phyloP scores from a whole-genome alignment of 805 yeast genomes.

The Candida arabinofermentans region DNA sequence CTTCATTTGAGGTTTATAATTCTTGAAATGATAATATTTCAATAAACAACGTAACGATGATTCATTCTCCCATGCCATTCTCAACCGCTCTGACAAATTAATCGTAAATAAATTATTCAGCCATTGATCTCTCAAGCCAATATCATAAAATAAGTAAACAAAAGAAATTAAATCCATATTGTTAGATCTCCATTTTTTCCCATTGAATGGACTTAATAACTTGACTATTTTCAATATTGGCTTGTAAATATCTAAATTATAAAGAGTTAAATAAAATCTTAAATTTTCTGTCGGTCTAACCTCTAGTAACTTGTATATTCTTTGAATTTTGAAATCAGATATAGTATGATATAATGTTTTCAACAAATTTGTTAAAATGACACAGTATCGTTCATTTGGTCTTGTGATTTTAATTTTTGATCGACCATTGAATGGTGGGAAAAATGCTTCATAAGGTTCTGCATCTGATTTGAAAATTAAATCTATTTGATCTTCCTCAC shows the following conservation, averaged over 20 bases:
- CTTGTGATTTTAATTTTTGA: constrained; percentile 16
- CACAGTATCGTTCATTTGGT: constrained; percentile 40
- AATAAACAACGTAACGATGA: constrained; percentile 73
- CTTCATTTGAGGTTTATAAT: constrained; percentile 50
- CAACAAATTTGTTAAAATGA: constrained; percentile 48
- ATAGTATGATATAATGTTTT: constrained; percentile 54
- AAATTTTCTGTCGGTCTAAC: constrained; percentile 60
- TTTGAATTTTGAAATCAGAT: constrained; percentile 61
- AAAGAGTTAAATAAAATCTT: constrained; percentile 54
- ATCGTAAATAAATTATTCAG: constrained; percentile 74
- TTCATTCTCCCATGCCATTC: constrained; percentile 80
- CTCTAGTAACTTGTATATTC: constrained; percentile 62
- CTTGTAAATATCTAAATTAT: constrained; percentile 56
- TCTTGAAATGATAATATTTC: constrained; percentile 67
- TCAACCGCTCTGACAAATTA: constrained; percentile 70
- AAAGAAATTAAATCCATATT: constrained; percentile 93
- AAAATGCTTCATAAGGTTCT: constrained; percentile 14
- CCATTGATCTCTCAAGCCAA: constrained; percentile 83
- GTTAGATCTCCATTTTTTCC: constrained; percentile 87
- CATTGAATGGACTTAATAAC: constrained; percentile 82
- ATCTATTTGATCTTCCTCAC: constrained; percentile 12
- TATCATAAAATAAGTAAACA: constrained; percentile 70
- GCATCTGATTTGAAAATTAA: constrained; percentile 16
- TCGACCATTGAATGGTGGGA: constrained; percentile 28
- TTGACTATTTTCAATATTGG: constrained; percentile 74